phyloP scores from a whole-genome alignment of 805 yeast genomes.

The Metschnikowia borealis region DNA sequence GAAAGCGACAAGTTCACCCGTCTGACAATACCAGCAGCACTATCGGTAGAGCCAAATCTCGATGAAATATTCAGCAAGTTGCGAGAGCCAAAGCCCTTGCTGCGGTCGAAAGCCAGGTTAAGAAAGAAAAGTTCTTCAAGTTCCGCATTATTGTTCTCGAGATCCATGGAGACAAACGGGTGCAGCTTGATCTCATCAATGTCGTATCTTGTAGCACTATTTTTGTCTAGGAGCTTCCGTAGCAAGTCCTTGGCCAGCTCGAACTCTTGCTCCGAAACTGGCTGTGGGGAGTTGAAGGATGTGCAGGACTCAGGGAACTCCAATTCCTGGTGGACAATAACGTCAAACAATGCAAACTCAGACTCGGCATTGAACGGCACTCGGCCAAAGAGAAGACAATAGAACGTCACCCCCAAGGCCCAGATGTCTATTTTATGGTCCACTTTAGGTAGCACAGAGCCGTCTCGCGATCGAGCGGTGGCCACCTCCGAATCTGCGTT shows the following conservation, averaged over 20 bases:
- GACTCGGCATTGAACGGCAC: slow-evolving; percentile 87
- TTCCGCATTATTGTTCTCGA: slow-evolving; percentile 33
- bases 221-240: slow-evolving; percentile 57
- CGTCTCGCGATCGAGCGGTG: neutral
- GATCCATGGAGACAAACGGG: slow-evolving; percentile 52
- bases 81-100: neutral
- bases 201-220: slow-evolving; percentile 64
- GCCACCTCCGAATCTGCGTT: neutral
- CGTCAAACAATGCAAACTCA: slow-evolving; percentile 81
- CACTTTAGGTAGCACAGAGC: slow-evolving; percentile 43
- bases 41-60: slow-evolving; percentile 1
- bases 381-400: slow-evolving; percentile 80
- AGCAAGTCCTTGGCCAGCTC: slow-evolving; percentile 58
- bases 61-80: neutral
- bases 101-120: slow-evolving; percentile 16
- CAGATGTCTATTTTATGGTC: slow-evolving; percentile 90
- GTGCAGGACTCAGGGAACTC: slow-evolving; percentile 47
- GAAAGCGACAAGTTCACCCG: slow-evolving; percentile 39
- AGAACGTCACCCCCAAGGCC: slow-evolving; percentile 93
- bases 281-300: slow-evolving; percentile 36
- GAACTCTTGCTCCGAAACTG: slow-evolving; percentile 41
- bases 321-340: slow-evolving; percentile 61
- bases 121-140: slow-evolving; percentile 35
- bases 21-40: slow-evolving; percentile 72
- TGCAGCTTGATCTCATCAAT: slow-evolving; percentile 72